A percentile compares a stretch with the other conserved stretches of the same genome.
phyloP scores from a whole-genome alignment of 2,329 filamentous ascomycete genomes.

The Chaetomium globosum region DNA sequence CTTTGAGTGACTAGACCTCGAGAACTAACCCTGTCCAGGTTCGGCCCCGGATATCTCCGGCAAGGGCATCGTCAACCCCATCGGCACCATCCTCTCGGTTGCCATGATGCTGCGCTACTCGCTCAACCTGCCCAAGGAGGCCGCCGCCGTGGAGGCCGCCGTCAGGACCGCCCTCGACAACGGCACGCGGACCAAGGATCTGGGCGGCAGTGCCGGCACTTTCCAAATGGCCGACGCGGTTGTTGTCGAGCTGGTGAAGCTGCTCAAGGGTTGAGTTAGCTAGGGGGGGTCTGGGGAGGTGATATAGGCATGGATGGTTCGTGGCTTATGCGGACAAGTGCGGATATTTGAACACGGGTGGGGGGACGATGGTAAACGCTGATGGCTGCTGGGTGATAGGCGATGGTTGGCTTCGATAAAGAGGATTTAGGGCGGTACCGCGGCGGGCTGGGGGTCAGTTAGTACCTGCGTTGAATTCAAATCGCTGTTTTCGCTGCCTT shows the following conservation, averaged over 20 bases:
- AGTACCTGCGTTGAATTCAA: slow-evolving; percentile 12
- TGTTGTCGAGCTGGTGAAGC: slow-evolving; percentile 69
- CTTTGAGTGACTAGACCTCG: background rate
- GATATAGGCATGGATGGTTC: background rate
- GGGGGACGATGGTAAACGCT: background rate
- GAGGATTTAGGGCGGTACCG: background rate
- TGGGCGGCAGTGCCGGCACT: slow-evolving; percentile 76
- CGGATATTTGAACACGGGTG: background rate
- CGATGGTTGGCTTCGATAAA: slow-evolving; percentile 5
- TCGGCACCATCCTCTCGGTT: slow-evolving; percentile 87
- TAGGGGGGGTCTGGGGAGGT: background rate
- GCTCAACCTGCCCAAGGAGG: slow-evolving; percentile 74
- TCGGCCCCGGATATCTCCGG: slow-evolving; percentile 93
- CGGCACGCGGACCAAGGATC: slow-evolving; percentile 78
- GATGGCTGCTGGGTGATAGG: background rate
- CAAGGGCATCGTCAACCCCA: slow-evolving; percentile 86
- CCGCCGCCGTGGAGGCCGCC: slow-evolving; percentile 77
- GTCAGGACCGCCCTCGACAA: slow-evolving; percentile 78
- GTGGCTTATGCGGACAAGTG: background rate
- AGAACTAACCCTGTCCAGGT: slow-evolving; percentile 49
- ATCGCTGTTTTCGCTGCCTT: background rate
- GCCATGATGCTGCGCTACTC: slow-evolving; percentile 98
- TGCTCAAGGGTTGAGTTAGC: slow-evolving; percentile 54
- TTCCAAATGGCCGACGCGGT: slow-evolving; percentile 77
- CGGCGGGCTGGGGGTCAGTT: background rate